phyloP scores from a whole-genome alignment of 2,329 filamentous ascomycete genomes.

The Phyllosticta citrichinensis region DNA sequence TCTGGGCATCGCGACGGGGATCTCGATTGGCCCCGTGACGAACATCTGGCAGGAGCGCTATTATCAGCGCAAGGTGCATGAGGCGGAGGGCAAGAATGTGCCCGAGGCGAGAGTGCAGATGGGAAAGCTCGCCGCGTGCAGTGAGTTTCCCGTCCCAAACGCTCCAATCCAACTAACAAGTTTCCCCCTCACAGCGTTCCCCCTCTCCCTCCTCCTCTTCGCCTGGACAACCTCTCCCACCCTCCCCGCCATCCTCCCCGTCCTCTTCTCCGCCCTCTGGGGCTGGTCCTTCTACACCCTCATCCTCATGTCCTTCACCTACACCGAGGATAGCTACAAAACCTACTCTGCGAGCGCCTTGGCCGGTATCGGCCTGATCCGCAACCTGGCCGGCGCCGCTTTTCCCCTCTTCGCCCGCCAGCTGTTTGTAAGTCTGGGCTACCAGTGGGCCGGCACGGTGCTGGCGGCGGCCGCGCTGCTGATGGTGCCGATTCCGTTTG shows the following conservation, averaged over 20 bases:
- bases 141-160: conserved; percentile 16
- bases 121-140: conserved; percentile 31
- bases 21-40: conserved; percentile 33
- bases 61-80: conserved; percentile 28
- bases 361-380: conserved; percentile 30
- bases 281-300: conserved; percentile 43
- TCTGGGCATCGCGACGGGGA: conserved; percentile 31
- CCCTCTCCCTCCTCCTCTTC: conserved; percentile 14
- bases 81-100: conserved; percentile 23
- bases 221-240: conserved; percentile 6
- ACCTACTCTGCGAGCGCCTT: conserved; percentile 33
- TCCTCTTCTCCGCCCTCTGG: conserved; percentile 40
- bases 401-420: conserved; percentile 24
- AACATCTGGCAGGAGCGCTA: conserved; percentile 37
- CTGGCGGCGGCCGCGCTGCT: conserved; percentile 20
- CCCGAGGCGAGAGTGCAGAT: conserved; percentile 36
- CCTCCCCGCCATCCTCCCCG: conserved; percentile 33
- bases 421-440: conserved; percentile 22
- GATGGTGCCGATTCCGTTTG: conserved; percentile 24
- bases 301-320: conserved; percentile 41
- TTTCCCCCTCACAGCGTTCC: conserved; percentile 14
- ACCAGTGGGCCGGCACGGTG: conserved; percentile 22
- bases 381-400: conserved; percentile 27
- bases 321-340: conserved; percentile 41
- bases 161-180: conserved; percentile 15